Evolutionary conservation across 2,329 filamentous ascomycete genomes (phyloP).

Genomic region (Apiospora saccharicola): DNA sequence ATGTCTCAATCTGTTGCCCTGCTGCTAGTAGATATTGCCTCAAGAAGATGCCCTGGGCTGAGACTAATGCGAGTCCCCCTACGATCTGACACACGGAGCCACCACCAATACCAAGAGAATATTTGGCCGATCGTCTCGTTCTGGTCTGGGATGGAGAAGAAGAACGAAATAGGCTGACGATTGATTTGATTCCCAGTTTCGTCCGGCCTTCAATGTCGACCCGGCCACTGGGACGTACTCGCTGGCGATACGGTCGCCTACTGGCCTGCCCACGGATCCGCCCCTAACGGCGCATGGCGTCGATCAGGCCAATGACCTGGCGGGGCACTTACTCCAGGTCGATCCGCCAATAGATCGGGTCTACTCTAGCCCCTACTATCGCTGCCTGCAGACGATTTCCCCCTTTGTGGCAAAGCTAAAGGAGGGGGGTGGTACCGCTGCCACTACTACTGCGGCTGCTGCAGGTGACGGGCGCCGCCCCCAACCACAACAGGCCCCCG

Average conservation of each 20-base stretch:
- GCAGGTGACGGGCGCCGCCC: neutral
- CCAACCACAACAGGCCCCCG: neutral
- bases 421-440: constrained; percentile 24
- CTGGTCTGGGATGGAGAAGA: no score
- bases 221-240: constrained; percentile 80
- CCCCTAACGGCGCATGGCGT: constrained; percentile 88
- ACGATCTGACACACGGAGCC: constrained; percentile 23
- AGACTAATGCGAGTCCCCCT: constrained; percentile 25
- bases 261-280: constrained; percentile 87
- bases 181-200: constrained; percentile 75
- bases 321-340: constrained; percentile 65
- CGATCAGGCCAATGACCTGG: constrained; percentile 81
- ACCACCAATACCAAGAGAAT: constrained; percentile 25
- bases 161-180: constrained; percentile 31
- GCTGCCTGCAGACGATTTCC: constrained; percentile 83
- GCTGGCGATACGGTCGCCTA: constrained; percentile 78
- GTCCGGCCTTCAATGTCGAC: constrained; percentile 89
- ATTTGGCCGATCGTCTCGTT: constrained; percentile 21
- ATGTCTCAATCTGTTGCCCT: constrained; percentile 1
- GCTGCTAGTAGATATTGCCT: neutral
- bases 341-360: constrained; percentile 75
- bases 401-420: constrained; percentile 66
- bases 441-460: no score
- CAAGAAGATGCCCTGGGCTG: neutral
- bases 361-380: constrained; percentile 87